Percentiles rank a stretch among this genome's conserved stretches.
Conservation (phyloP, 257 asterid species). For the Anisodus acutangulus region DNA sequence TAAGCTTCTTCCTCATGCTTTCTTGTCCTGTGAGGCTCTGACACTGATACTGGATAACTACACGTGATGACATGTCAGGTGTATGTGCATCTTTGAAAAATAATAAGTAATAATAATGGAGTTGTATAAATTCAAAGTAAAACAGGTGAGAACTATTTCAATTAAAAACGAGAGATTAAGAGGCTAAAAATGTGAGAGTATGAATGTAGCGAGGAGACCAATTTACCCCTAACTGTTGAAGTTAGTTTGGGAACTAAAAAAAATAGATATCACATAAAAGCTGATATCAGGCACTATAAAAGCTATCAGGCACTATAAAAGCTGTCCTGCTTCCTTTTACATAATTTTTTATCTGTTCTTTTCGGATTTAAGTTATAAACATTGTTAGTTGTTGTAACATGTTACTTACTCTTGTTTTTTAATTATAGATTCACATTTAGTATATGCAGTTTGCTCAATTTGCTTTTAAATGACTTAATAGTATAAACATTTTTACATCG, state of each 20-base stretch:
- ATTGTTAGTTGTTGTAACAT: no score
- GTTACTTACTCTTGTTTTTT: no score
- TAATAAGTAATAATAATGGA: neutral
- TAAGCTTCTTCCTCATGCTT: neutral
- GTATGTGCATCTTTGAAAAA: constrained; percentile 14
- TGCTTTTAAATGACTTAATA: no score
- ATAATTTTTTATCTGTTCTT: no score
- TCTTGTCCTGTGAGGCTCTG: neutral
- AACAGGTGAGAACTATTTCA: neutral
- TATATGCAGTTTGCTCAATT: no score
- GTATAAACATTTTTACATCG: no score
- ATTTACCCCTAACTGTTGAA: neutral
- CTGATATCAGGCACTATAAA: no score
- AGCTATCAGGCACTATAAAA: no score
- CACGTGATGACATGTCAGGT: neutral
- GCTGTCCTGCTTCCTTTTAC: no score
- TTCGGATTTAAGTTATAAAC: no score
- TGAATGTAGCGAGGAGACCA: neutral
- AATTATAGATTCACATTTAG: no score
- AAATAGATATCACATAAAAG: no score
- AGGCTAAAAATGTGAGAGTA: neutral
- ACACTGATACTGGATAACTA: neutral
- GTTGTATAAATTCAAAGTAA: neutral
- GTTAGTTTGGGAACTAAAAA: neutral
- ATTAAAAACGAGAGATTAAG: neutral